phyloP scores from a whole-genome alignment of 345 rosid genomes.

The Brassica rapa region DNA sequence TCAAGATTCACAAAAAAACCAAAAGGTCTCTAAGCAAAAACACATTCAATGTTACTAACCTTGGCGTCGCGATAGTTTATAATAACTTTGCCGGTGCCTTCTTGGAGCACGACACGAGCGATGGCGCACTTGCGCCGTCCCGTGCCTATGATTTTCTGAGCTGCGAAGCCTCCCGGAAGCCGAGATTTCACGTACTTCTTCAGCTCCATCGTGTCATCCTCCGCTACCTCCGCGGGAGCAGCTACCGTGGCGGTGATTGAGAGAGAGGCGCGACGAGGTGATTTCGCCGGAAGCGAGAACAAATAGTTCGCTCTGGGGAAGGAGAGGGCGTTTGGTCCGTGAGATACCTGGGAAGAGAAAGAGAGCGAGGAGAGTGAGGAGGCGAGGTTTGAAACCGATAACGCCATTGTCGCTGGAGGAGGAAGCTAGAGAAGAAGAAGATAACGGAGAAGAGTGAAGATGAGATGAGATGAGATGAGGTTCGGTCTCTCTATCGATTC shows the following conservation, averaged over 20 bases:
- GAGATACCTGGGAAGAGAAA: conserved; percentile 71
- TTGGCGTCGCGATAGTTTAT: conserved; percentile 91
- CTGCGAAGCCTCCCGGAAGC: conserved; percentile 92
- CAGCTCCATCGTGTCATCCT: conserved; percentile 50
- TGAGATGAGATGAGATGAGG: neutral
- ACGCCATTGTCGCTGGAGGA: conserved; percentile 48
- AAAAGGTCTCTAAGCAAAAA: neutral
- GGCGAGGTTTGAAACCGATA: conserved; percentile 58
- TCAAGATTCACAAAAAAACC: neutral
- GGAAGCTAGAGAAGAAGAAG: conserved; percentile 2
- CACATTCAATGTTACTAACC: conserved; percentile 40
- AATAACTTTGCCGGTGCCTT: conserved; percentile 81
- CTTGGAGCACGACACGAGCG: conserved; percentile 92
- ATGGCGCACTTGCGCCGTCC: conserved; percentile 91
- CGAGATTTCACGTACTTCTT: conserved; percentile 75
- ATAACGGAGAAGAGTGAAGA: neutral
- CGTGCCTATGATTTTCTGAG: conserved; percentile 82
- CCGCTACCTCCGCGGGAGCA: conserved; percentile 37
- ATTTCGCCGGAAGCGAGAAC: conserved; percentile 40
- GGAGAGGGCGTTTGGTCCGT: conserved; percentile 46
- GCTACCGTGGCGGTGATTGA: conserved; percentile 59
- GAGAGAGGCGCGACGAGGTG: conserved; percentile 43
- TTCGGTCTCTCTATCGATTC: neutral
- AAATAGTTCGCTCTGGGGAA: conserved; percentile 40
- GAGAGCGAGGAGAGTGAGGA: conserved; percentile 78